phyloP scores from a whole-genome alignment of 2,329 filamentous ascomycete species.

The Fusarium nisikadoi region DNA sequence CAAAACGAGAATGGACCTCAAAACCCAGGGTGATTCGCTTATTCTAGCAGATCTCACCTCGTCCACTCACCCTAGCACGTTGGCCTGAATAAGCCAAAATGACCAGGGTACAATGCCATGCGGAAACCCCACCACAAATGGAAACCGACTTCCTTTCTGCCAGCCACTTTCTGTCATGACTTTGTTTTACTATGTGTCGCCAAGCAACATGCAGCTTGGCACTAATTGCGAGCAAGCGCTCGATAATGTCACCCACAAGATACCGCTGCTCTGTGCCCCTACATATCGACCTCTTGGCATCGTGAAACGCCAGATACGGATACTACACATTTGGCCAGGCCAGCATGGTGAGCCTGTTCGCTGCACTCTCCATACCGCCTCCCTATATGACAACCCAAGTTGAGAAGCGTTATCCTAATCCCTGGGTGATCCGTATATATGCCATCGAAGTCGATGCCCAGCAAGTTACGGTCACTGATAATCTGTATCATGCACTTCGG shows the following conservation, averaged over 20 bases:
- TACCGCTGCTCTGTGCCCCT: background rate
- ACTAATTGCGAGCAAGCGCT: fast-evolving
- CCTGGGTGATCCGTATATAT: background rate
- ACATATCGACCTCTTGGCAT: background rate
- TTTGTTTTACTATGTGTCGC: background rate
- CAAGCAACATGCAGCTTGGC: background rate
- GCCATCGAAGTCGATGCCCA: background rate
- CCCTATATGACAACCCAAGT: background rate
- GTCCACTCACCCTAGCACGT: background rate
- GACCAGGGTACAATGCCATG: background rate
- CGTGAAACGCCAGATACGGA: background rate
- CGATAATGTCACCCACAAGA: no score
- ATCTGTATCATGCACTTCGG: background rate
- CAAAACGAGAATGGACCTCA: conserved; percentile 13
- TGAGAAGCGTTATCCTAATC: conserved; percentile 5
- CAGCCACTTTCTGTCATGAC: background rate
- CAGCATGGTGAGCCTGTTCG: background rate
- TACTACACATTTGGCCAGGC: background rate
- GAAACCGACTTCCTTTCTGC: background rate
- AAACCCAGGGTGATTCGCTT: conserved; percentile 16
- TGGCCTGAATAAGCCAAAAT: background rate
- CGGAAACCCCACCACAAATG: background rate
- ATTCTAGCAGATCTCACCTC: background rate
- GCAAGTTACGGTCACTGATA: background rate
- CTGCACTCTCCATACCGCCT: background rate